Base-by-base conservation (phyloP, 176 grass and related monocot species). In the Alloteropsis semialata region DNA sequence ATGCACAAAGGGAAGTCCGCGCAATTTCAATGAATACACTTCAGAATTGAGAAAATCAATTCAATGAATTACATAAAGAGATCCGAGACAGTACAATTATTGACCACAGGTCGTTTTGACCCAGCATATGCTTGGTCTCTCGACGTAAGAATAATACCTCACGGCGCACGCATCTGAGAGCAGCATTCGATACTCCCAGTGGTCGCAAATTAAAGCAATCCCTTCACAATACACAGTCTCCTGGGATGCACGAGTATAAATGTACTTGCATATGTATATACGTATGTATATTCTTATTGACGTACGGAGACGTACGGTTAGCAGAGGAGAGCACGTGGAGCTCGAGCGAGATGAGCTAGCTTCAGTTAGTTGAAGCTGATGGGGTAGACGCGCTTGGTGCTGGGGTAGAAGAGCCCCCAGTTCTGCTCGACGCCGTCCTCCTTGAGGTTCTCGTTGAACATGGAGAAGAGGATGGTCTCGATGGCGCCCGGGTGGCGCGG, bases 401-500 rank as follows among this genome's bases (percentile, higher is more conserved):
- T 79, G 1, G 87, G 69, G 65, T 95, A 88, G 73, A 95, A 95
- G 37, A 95, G 78, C 0, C 93, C 91, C 58, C 84, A 93, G 81
- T 89, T 84, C 69, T 64, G 56, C 78, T 87, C 87, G 0, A 54
- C 72, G 2, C 75, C 72, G 0, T 2, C 6, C 13, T 76, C 21
- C 87, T 91, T 91, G 36, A 21, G 41, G 81, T 97, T 48, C 85
- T 97, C 91, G 9, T 97, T 81, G 77, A 97, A 97, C 88, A 97
- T 87, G 42, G 83, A 87, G 41, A 89, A 97, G 3, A 97, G 69
- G 72, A 89, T 89, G 0, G 73, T 72, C 84, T 97, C 91, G 5
- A 91, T 74, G 0, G 60, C 3, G n/a, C 14, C 87, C 0, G 37
- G 73, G 32, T 76, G 86, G 7, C 81, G 56, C 28, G 94, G 91